Percentiles rank a stretch among this genome's conserved stretches.
phyloP scores from a whole-genome alignment of 2,329 filamentous ascomycete species.

The Sclerotinia minor region DNA sequence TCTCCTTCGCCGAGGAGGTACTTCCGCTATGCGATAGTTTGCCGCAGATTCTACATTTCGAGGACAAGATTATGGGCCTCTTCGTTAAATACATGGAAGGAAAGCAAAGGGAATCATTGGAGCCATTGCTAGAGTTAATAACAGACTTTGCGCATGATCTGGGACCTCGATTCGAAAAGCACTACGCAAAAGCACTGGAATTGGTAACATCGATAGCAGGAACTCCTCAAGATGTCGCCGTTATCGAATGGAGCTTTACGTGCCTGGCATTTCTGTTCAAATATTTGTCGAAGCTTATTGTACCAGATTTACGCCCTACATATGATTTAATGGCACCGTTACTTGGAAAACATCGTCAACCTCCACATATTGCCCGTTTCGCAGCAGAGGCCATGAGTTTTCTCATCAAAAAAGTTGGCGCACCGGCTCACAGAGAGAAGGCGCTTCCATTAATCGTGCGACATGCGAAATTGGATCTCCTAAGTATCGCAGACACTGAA shows the following conservation, averaged over 20 bases:
- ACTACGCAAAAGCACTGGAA: conserved; percentile 74
- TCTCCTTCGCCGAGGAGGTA: conserved; percentile 72
- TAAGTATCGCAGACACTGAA: conserved; percentile 52
- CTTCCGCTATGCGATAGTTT: conserved; percentile 82
- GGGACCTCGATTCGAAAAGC: conserved; percentile 81
- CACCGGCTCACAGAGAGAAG: conserved; percentile 71
- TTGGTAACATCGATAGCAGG: conserved; percentile 77
- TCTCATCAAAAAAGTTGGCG: conserved; percentile 82
- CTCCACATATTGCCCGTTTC: conserved; percentile 85
- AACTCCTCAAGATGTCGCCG: conserved; percentile 74
- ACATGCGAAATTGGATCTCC: conserved; percentile 70
- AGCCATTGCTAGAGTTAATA: conserved; percentile 83
- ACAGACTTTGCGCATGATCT: conserved; percentile 95
- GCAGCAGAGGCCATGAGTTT: conserved; percentile 95
- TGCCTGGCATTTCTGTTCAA: conserved; percentile 96
- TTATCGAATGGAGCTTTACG: conserved; percentile 97
- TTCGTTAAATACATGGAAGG: conserved; percentile 75
- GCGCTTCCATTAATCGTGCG: conserved; percentile 70
- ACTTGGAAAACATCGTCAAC: conserved; percentile 78
- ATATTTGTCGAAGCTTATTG: conserved; percentile 84
- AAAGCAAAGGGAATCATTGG: conserved; percentile 76
- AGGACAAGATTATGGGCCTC: conserved; percentile 77
- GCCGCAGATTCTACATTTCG: conserved; percentile 87
- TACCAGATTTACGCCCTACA: conserved; percentile 81
- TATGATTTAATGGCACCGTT: conserved; percentile 81